Evolutionary conservation across 352 stramenopile species (phyloP).

Genomic region (Pseudoperonospora humuli): DNA sequence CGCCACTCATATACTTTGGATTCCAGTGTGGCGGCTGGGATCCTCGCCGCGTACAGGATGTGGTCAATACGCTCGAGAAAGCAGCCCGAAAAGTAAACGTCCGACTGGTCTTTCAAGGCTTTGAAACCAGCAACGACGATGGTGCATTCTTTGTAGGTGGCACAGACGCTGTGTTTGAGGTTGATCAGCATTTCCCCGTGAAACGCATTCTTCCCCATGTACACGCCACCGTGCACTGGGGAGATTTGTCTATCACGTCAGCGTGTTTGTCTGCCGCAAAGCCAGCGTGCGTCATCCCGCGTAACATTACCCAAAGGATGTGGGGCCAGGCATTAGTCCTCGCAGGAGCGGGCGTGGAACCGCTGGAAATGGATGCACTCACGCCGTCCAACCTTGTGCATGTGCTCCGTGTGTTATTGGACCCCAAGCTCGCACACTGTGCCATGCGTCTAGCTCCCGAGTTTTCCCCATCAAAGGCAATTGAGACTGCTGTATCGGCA

Average conservation of each 20-base stretch:
- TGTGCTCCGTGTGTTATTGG: slow-evolving; percentile 33
- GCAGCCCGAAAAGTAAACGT: slow-evolving; percentile 30
- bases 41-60: slow-evolving; percentile 23
- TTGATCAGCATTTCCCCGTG: slow-evolving; percentile 32
- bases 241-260: slow-evolving; percentile 47
- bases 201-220: slow-evolving; percentile 34
- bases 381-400: slow-evolving; percentile 33
- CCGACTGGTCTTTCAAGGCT: slow-evolving; percentile 55
- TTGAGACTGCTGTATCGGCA: slow-evolving; percentile 40
- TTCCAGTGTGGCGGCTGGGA: slow-evolving; percentile 48
- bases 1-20: slow-evolving; percentile 44
- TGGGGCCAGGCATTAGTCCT: slow-evolving; percentile 47
- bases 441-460: slow-evolving; percentile 32
- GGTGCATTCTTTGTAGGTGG: slow-evolving; percentile 26
- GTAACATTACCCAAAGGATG: slow-evolving; percentile 35
- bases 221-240: slow-evolving; percentile 41
- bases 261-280: slow-evolving; percentile 37
- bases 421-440: slow-evolving; percentile 24
- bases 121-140: slow-evolving; percentile 24
- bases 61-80: slow-evolving; percentile 36
- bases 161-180: slow-evolving; percentile 37
- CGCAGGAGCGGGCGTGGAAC: slow-evolving; percentile 31
- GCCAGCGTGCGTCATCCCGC: slow-evolving; percentile 41
- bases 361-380: slow-evolving; percentile 39
- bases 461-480: slow-evolving; percentile 31